phyloP scores from a whole-genome alignment of 2,329 filamentous ascomycete species.

The Monilinia aucupariae region DNA sequence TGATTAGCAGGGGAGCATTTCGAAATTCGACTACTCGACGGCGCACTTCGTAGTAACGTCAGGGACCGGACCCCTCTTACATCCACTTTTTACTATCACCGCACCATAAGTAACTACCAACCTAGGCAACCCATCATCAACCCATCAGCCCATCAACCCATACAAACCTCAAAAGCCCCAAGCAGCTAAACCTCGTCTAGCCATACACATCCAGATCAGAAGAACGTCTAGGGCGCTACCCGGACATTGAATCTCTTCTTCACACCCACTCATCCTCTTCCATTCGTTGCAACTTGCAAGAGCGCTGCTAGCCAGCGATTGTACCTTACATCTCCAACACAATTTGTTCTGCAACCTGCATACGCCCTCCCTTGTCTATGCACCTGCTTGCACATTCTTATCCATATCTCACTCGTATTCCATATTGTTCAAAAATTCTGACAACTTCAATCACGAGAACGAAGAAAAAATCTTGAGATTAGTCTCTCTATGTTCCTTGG shows the following conservation, averaged over 20 bases:
- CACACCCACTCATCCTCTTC: slow-evolving; percentile 4
- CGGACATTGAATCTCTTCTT: neutral
- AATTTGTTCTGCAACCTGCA: slow-evolving; percentile 10
- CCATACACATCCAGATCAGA: slow-evolving; percentile 3
- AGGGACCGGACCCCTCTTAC: neutral
- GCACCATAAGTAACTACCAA: neutral
- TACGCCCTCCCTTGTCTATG: slow-evolving; percentile 14
- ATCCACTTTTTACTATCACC: slow-evolving; percentile 9
- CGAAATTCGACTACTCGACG: neutral
- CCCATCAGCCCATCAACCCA: neutral
- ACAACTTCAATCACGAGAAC: slow-evolving; percentile 13
- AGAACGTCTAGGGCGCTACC: slow-evolving; percentile 9
- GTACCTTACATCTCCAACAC: slow-evolving; percentile 13
- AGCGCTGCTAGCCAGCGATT: slow-evolving; percentile 17
- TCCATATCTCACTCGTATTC: neutral
- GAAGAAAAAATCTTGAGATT: neutral
- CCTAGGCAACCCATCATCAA: too few relatives aligned
- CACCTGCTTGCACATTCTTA: neutral
- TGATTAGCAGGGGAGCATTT: neutral
- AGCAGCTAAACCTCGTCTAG: slow-evolving; percentile 1
- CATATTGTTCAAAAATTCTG: neutral
- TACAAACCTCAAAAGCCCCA: neutral
- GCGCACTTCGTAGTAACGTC: too few relatives aligned
- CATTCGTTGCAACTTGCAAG: neutral
- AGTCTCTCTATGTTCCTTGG: slow-evolving; percentile 12